Base-by-base conservation (phyloP, 2,329 filamentous ascomycete genomes). In the Chaetomium sp. region DNA sequence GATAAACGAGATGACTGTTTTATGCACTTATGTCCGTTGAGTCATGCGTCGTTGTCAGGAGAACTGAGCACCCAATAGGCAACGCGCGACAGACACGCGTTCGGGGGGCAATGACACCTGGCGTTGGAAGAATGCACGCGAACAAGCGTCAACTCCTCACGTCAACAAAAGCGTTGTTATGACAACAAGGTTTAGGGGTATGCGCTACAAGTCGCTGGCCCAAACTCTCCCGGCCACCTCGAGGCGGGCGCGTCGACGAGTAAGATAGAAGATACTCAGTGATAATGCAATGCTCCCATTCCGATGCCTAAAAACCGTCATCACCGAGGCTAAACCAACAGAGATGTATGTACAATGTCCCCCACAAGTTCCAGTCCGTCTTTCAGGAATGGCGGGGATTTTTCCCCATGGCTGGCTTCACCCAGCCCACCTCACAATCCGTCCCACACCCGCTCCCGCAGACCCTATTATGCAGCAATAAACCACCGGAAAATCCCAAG, bases 261-360 rank as follows among this genome's bases (percentile, higher is more conserved):
- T n/a, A n/a, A n/a, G 38, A 42, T 42, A 42, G 21, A 47, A 21
- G 8, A 47, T 47, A 47, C 13, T 54, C 33, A 64, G 35, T 56
- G 53, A 62, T 47, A 60, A 67, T 67, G 65, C 63, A 64, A 67
- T 69, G 65, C 63, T 69, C 63, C 64, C 67, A 69, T 69, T 69
- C 65, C 67, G 62, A 67, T 66, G 63, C 65, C 64, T 62, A 65
- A 60, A 53, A 59, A 51, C 62, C 62, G 53, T 62, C 65, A 62
- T 64, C 62, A 54, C 57, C 64, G 58, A 55, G 54, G 23, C 63
- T 59, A 64, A 57, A 65, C 66, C 51, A 56, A 60, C 57, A 64
- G 13, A 33, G 35, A 63, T 60, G 35, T 67, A 69, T 68, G 64
- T 69, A 69, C 45, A 59, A 60, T 29, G 42, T 23, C 63, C n/a